Conservation (phyloP, 306 rosid species). For the Quercus rubra region DNA sequence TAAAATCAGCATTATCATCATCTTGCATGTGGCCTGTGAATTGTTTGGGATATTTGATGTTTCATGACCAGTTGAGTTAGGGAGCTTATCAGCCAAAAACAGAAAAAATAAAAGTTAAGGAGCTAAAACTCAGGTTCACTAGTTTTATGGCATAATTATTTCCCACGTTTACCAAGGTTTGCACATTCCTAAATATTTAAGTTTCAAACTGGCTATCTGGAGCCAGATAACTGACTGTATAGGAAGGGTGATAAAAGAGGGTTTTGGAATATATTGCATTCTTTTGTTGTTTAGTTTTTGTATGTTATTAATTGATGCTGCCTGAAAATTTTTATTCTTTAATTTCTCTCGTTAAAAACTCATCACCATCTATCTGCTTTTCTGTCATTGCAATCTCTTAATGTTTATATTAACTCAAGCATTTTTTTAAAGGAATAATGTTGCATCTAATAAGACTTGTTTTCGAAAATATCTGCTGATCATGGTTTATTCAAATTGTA, state of each 20-base stretch:
- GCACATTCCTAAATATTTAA: not conserved
- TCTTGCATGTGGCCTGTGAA: not conserved
- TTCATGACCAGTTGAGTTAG: not conserved
- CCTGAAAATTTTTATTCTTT: not conserved
- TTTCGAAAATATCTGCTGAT: not conserved
- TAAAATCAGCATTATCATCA: not conserved
- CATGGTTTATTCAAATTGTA: not conserved
- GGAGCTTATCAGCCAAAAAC: not conserved
- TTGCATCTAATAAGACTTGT: not conserved
- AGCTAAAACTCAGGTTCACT: not conserved
- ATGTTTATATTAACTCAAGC: not conserved
- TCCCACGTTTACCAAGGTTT: not conserved
- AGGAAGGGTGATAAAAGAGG: not conserved
- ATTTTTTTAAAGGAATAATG: not conserved
- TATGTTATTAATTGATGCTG: not conserved
- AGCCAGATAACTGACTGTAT: not conserved
- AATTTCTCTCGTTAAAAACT: not conserved
- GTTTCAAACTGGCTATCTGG: not conserved
- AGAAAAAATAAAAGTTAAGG: too few species aligned
- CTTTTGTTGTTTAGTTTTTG: not conserved
- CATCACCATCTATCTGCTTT: not conserved
- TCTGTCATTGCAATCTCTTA: not conserved
- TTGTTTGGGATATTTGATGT: not conserved
- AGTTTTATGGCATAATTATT: not conserved
- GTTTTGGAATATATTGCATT: not conserved